These are phyloP conservation scores for Colletotrichum karsti DNA, from an alignment of 2,329 filamentous ascomycete species.

Conservation along the genomic window DNA sequence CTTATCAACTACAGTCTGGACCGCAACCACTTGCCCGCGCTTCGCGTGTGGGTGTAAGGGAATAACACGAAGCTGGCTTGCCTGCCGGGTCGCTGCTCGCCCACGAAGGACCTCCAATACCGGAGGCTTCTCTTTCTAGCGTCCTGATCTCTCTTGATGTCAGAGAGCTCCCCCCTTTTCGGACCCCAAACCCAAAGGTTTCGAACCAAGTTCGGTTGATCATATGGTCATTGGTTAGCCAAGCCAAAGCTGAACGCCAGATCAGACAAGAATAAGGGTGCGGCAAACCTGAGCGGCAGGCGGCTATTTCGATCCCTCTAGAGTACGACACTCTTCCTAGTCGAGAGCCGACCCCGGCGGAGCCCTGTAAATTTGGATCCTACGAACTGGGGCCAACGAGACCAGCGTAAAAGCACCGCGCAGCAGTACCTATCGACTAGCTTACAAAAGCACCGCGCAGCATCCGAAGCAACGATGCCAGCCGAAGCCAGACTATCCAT, in stretches of 20 bases:
- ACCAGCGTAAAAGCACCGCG: background rate
- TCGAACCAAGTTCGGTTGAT: background rate
- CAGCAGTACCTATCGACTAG: background rate
- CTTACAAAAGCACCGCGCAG: background rate
- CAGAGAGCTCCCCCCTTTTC: background rate
- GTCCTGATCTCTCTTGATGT: background rate
- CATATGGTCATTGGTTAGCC: background rate
- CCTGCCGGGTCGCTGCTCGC: background rate
- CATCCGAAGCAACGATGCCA: background rate
- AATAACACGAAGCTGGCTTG: background rate
- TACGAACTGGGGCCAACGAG: background rate
- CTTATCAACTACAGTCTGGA: background rate
- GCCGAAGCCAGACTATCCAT: background rate
- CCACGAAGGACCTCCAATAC: background rate
- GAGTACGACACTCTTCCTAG: background rate
- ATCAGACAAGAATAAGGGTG: background rate
- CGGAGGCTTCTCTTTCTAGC: background rate
- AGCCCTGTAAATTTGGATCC: background rate
- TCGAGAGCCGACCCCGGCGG: background rate
- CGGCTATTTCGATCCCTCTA: slow-evolving; percentile 1
- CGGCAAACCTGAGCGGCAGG: background rate
- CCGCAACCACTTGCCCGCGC: background rate
- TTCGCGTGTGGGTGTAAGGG: background rate
- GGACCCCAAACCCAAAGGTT: slow-evolving; percentile 3
- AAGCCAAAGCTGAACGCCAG: slow-evolving; percentile 5